Evolutionary conservation across 768 basidiomycete species (phyloP).

Genomic region (Mrakia blollopis): DNA sequence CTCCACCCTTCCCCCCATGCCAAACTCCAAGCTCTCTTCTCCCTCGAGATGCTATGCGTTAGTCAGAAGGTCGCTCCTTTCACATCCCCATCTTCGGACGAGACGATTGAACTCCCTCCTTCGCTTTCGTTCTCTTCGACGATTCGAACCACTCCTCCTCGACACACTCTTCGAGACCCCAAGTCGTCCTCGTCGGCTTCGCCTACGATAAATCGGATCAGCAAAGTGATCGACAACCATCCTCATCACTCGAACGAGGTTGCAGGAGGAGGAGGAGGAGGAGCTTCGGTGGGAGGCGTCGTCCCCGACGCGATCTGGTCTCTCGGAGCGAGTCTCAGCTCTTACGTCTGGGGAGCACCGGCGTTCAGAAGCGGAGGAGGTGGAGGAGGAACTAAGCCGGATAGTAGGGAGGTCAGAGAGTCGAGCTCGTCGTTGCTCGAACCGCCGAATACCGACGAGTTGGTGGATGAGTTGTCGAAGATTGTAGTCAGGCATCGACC

Average conservation of each 20-base stretch:
- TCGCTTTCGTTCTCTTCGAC: background rate
- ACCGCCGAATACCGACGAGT: background rate
- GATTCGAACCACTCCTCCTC: background rate
- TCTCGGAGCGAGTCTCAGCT: background rate
- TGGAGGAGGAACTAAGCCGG: background rate
- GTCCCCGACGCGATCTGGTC: slow-evolving; percentile 8
- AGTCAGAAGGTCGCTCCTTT: background rate
- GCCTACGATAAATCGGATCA: background rate
- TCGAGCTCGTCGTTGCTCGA: background rate
- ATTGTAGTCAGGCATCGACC: background rate
- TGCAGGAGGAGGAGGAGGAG: background rate
- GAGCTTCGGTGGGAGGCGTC: background rate
- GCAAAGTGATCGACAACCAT: background rate
- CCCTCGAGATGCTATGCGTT: slow-evolving; percentile 5
- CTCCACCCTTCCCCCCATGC: background rate
- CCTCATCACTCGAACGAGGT: background rate
- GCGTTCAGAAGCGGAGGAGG: background rate
- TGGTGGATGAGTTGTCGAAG: slow-evolving; percentile 6
- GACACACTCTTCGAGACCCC: background rate
- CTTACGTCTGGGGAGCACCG: background rate
- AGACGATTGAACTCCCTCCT: background rate
- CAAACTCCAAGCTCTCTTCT: slow-evolving; percentile 1
- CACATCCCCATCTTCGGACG: background rate
- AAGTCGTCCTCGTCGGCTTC: background rate
- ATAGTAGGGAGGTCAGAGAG: background rate